These are phyloP conservation scores for Theileria luwenshuni DNA, from an alignment of 169 alveolate genomes.

Conservation along the genomic window DNA sequence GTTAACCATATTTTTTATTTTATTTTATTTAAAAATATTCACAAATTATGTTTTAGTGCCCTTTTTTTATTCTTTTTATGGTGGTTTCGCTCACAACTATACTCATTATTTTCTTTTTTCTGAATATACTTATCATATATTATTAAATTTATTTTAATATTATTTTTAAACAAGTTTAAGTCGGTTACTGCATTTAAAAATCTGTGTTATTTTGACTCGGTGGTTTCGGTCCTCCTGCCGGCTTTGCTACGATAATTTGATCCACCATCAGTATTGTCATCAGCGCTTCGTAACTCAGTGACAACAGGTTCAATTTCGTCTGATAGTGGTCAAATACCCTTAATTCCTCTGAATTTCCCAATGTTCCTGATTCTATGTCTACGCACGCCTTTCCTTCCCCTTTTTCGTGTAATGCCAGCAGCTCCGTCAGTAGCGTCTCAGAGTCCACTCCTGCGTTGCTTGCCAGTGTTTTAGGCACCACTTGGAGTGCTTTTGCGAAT, in stretches of 20 bases:
- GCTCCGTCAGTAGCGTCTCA: slow-evolving; percentile 78
- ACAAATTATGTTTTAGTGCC: background rate
- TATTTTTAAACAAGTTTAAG: slow-evolving; percentile 1
- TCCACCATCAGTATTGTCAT: slow-evolving; percentile 96
- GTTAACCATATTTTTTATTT: slow-evolving; percentile 10
- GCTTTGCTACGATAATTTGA: slow-evolving; percentile 97
- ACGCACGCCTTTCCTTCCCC: slow-evolving; percentile 78
- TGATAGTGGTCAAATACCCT: slow-evolving; percentile 90
- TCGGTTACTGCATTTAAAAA: slow-evolving; percentile 34
- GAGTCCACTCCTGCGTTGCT: slow-evolving; percentile 95
- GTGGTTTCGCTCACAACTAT: background rate
- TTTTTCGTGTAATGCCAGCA: slow-evolving; percentile 78
- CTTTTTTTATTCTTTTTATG: background rate
- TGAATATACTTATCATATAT: background rate
- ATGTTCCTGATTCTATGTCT: slow-evolving; percentile 63
- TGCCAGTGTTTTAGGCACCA: slow-evolving; percentile 95
- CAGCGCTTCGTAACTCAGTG: slow-evolving; percentile 95
- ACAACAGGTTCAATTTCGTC: slow-evolving; percentile 94
- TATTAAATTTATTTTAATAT: background rate
- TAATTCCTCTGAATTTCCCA: slow-evolving; percentile 63
- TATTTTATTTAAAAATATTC: background rate
- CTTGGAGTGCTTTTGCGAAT: slow-evolving; percentile 97
- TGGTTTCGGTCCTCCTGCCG: slow-evolving; percentile 99
- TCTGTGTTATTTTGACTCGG: slow-evolving; percentile 74
- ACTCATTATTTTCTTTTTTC: background rate